Conservation (phyloP, 2,329 filamentous ascomycete species). For the Aspergillus fijiensis region DNA sequence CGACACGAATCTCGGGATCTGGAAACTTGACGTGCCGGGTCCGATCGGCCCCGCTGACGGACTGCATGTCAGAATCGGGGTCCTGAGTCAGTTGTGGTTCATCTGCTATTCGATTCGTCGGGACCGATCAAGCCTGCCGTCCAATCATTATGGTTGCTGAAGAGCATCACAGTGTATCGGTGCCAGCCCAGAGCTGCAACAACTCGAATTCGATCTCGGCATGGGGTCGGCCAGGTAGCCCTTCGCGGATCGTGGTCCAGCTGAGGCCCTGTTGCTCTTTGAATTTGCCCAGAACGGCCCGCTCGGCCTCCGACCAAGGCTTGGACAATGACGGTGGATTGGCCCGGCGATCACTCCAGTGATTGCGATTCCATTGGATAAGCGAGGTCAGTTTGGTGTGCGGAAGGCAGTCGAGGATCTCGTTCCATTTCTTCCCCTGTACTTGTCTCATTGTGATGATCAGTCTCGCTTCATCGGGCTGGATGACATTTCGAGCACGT, state of each 20-base stretch:
- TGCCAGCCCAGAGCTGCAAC: conserved; percentile 32
- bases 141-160: conserved; percentile 10
- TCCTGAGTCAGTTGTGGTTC: conserved; percentile 7
- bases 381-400: conserved; percentile 23
- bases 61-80: conserved; percentile 5
- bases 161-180: conserved; percentile 14
- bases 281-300: conserved; percentile 25
- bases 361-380: conserved; percentile 27
- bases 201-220: conserved; percentile 37
- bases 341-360: conserved; percentile 30
- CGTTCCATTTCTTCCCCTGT: conserved; percentile 29
- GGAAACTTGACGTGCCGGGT: not conserved
- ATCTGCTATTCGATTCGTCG: not conserved
- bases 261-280: conserved; percentile 29
- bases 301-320: conserved; percentile 32
- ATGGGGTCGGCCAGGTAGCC: conserved; percentile 30
- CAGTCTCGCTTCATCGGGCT: conserved; percentile 34
- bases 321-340: conserved; percentile 28
- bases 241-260: conserved; percentile 30
- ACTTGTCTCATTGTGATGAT: conserved; percentile 33
- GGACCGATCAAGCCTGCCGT: not conserved
- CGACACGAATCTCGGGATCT: conserved; percentile 2
- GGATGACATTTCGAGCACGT: conserved; percentile 19
- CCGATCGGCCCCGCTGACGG: conserved; percentile 5
- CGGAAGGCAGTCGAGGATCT: conserved; percentile 32